Base-by-base conservation (phyloP, 2,329 filamentous ascomycete species). In the Aspergillus ochraceus region DNA sequence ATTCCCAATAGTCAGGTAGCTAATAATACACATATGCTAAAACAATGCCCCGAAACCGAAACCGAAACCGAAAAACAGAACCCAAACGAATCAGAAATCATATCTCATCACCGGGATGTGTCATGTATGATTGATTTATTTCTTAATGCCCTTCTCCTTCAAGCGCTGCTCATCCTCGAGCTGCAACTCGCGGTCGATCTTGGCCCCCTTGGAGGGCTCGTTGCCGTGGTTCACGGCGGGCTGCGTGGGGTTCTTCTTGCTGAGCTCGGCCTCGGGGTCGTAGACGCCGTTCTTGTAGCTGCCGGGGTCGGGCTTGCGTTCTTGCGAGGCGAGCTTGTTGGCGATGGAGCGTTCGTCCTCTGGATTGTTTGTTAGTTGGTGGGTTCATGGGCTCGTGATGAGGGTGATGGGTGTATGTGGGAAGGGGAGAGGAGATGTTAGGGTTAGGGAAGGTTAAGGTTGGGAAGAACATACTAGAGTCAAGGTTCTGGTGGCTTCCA, bases 401-500 rank as follows among this genome's bases (percentile, higher is more conserved):
- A 36, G 4, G 32, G 30, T 4, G 12, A 36, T 9, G 12, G 10
- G 10, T 4, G 30, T 5, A 36, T 9, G 9, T 17, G n/a, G 1
- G n/a, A 19, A 14, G 24, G 17, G 49, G 54, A 14, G n/a, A n/a
- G n/a, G n/a, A n/a, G n/a, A n/a, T n/a, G n/a, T n/a, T n/a, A n/a
- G n/a, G n/a, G 5, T 10, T 20, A 12, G 8, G 19, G 6, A 52
- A 54, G 19, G 19, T 4, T 6, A 10, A 52, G 24, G 26, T 29
- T 9, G 26, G 26, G 26, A 9, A 29, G 19, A 12, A 61, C 61
- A 54, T 83, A 92, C 90, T 94, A 53, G 90, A 86, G 73, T 95
- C 90, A 57, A 84, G 83, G 63, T 83, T 80, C 62, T 82, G 75
- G 77, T 96, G 91, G 55, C 88, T 88, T 74, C 90, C 81, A 60